Percentiles rank a stretch among this genome's conserved stretches.
Evolutionary conservation across 129 eudicot genomes (phyloP).

Genomic region (Arctium minus): DNA sequence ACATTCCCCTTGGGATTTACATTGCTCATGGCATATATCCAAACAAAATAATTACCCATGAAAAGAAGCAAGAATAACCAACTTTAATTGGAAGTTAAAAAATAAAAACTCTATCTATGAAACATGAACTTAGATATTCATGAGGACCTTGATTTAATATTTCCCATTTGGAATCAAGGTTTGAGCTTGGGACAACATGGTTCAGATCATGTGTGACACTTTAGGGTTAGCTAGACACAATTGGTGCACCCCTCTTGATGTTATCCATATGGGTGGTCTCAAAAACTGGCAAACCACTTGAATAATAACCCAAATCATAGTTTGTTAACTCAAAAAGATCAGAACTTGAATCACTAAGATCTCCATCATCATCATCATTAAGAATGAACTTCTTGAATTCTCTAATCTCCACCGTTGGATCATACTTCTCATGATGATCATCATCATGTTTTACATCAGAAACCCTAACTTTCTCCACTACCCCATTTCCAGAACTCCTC

Average conservation of each 20-base stretch:
- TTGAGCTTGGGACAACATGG: background rate
- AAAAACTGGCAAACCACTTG: constrained; percentile 82
- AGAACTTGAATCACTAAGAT: constrained; percentile 87
- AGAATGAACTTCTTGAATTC: constrained; percentile 40
- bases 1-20: background rate
- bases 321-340: constrained; percentile 86
- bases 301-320: constrained; percentile 64
- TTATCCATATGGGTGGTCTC: constrained; percentile 76
- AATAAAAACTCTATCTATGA: constrained; percentile 7
- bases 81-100: constrained; percentile 7
- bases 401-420: constrained; percentile 34
- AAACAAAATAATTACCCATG: constrained; percentile 17
- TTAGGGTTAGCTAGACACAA: constrained; percentile 28
- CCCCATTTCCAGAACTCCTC: constrained; percentile 26
- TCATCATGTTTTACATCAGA: constrained; percentile 24
- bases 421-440: constrained; percentile 24
- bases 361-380: constrained; percentile 63
- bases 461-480: constrained; percentile 26
- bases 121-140: background rate
- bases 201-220: background rate
- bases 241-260: constrained; percentile 64
- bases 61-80: constrained; percentile 10
- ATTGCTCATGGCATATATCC: constrained; percentile 16
- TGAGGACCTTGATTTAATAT: background rate
- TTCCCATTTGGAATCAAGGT: background rate